Percentiles rank a stretch among this genome's conserved stretches.
Conservation (phyloP, 2,329 filamentous ascomycete species). For the Xylariaceae sp. region DNA sequence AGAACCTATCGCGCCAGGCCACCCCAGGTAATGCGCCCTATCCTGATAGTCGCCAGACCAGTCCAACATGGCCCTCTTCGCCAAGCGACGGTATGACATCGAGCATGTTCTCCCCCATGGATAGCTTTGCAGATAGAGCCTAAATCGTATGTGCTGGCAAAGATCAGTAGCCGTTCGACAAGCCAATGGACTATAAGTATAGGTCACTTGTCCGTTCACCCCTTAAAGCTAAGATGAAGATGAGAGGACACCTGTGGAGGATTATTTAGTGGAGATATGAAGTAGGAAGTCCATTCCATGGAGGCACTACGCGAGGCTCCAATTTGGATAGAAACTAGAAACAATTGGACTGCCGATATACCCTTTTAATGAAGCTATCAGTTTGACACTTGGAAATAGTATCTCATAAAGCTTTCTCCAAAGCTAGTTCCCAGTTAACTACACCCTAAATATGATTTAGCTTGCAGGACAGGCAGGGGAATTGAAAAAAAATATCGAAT, state of each 20-base stretch:
- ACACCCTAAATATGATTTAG: too few species aligned
- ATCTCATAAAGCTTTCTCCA: too few species aligned
- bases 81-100: constrained; percentile 31
- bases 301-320: neutral
- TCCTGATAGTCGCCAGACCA: constrained; percentile 31
- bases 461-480: too few species aligned
- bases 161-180: neutral
- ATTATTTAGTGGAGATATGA: neutral
- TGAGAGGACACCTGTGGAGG: neutral
- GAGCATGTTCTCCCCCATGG: constrained; percentile 36
- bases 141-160: constrained; percentile 7
- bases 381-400: too few species aligned
- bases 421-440: too few species aligned
- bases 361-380: neutral
- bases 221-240: neutral
- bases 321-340: neutral
- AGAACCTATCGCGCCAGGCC: constrained; percentile 29
- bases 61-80: constrained; percentile 33
- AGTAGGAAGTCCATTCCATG: neutral
- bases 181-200: neutral
- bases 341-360: neutral
- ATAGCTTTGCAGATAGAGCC: constrained; percentile 37
- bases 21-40: constrained; percentile 25
- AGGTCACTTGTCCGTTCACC: neutral
- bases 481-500: too few species aligned